Conservation (phyloP, 768 basidiomycete genomes). For the Kwoniella sp. region DNA sequence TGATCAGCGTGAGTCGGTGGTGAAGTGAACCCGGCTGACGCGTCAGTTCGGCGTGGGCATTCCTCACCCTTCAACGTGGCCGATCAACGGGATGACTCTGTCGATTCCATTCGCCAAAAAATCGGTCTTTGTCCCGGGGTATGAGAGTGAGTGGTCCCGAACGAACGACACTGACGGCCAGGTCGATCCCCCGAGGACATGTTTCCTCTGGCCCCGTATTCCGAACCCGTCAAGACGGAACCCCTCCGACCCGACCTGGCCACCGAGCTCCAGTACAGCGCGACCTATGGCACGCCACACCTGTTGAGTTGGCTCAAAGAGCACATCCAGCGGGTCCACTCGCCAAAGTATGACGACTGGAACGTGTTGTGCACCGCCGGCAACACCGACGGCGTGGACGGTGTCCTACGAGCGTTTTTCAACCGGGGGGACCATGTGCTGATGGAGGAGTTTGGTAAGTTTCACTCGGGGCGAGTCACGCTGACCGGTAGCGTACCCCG, state of each 20-base stretch:
- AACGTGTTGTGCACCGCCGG: slow-evolving; percentile 59
- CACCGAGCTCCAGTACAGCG: slow-evolving; percentile 30
- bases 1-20: slow-evolving; percentile 31
- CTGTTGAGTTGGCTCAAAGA: slow-evolving; percentile 31
- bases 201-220: slow-evolving; percentile 28
- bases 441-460: slow-evolving; percentile 64
- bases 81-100: slow-evolving; percentile 39
- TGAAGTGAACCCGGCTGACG: background rate
- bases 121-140: slow-evolving; percentile 36
- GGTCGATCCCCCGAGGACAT: slow-evolving; percentile 14
- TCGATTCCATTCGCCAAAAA: slow-evolving; percentile 37
- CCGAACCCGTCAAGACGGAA: slow-evolving; percentile 21
- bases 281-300: slow-evolving; percentile 30
- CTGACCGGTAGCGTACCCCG: slow-evolving; percentile 39
- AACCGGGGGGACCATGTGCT: slow-evolving; percentile 45
- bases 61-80: slow-evolving; percentile 42
- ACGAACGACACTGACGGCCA: background rate
- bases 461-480: slow-evolving; percentile 27
- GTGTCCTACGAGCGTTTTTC: slow-evolving; percentile 22
- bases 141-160: slow-evolving; percentile 25
- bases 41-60: slow-evolving; percentile 34
- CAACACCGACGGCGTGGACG: slow-evolving; percentile 62
- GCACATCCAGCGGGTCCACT: slow-evolving; percentile 29
- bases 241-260: slow-evolving; percentile 28
- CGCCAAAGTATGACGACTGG: slow-evolving; percentile 58